phyloP scores from a whole-genome alignment of 106 monocot species.

The Phalaenopsis aphrodite region DNA sequence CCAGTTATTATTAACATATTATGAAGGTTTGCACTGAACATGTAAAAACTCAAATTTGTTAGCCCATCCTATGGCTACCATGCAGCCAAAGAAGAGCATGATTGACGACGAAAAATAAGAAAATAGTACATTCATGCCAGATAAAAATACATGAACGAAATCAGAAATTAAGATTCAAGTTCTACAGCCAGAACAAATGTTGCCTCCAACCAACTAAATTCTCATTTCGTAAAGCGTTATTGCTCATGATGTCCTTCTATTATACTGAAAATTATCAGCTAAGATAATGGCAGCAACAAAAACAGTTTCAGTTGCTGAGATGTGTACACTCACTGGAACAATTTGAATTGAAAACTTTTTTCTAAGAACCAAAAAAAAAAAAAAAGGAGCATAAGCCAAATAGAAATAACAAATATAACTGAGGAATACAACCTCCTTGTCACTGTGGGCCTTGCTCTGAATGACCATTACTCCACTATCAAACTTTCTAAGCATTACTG shows the following conservation, averaged over 20 bases:
- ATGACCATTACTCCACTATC: constrained; percentile 98
- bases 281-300: background rate
- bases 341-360: background rate
- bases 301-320: background rate
- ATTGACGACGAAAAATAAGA: background rate
- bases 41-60: background rate
- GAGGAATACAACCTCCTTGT: constrained; percentile 57
- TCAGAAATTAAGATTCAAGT: background rate
- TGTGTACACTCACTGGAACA: background rate
- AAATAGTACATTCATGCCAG: background rate
- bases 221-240: background rate
- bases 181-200: background rate
- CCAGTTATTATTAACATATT: too few relatives aligned
- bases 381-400: background rate
- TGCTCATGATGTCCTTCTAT: background rate
- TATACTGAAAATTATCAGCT: background rate
- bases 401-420: background rate
- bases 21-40: too few relatives aligned
- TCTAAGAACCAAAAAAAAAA: background rate
- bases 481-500: constrained; percentile 87
- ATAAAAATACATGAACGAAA: background rate
- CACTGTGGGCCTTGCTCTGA: constrained; percentile 84
- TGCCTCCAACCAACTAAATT: background rate
- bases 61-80: background rate
- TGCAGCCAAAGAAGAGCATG: background rate